A percentile compares a stretch with the other conserved stretches of the same genome.
Conservation (phyloP, 2,329 filamentous ascomycete species). For the Aspergillus luchuensis region DNA sequence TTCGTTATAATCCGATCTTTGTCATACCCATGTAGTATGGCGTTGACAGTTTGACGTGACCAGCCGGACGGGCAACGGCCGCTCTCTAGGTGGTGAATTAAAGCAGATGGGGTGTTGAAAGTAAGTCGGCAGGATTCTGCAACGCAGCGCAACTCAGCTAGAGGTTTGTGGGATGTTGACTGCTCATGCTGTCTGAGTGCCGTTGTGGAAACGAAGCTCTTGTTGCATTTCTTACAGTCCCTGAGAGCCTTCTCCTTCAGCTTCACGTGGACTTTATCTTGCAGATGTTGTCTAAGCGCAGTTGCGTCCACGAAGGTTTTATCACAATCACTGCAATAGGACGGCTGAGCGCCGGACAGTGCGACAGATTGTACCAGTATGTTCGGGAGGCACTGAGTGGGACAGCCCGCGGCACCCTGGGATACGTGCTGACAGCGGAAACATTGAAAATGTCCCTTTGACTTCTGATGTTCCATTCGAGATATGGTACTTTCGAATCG, state of each 20-base stretch:
- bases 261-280: background rate
- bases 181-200: background rate
- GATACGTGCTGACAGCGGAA: too few species aligned
- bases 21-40: background rate
- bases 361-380: too few species aligned
- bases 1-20: background rate
- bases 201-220: background rate
- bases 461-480: too few species aligned
- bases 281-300: background rate
- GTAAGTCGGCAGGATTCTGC: background rate
- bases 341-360: too few species aligned
- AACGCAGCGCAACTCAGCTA: background rate
- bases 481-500: too few species aligned
- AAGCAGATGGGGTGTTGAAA: slow-evolving; percentile 4
- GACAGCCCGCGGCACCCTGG: too few species aligned
- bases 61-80: slow-evolving; percentile 1
- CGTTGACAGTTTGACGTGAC: background rate
- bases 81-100: slow-evolving; percentile 2
- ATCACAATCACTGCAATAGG: background rate
- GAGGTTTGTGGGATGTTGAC: background rate
- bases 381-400: too few species aligned
- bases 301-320: background rate
- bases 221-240: background rate
- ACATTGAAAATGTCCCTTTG: too few species aligned
- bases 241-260: background rate